Base-by-base conservation (phyloP, 2,329 filamentous ascomycete genomes). In the Fusarium sacchari region DNA sequence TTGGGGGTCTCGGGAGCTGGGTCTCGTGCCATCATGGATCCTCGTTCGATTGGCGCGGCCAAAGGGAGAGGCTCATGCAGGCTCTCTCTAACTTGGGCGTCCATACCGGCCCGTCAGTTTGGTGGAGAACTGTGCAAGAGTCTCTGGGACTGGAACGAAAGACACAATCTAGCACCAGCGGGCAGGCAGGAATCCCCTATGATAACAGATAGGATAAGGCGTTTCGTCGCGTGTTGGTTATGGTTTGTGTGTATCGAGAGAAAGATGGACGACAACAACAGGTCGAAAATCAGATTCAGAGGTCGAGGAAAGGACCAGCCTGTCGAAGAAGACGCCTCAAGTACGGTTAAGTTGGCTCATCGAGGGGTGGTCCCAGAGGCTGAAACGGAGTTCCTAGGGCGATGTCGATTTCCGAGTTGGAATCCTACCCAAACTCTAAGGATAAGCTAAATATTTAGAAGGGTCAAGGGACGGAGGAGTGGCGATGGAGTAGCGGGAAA, bases 1-100 rank as follows among this genome's bases (percentile, higher is more conserved):
- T 80, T 83, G n/a, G 81, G 80, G 49, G 81, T 82, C 75, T 79
- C 80, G 44, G 75, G 72, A 55, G 72, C 73, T 65, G 69, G 60
- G 64, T 81, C 77, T 69, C 75, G 74, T 53, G 65, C 68, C 65
- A 67, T 78, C 73, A 67, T 73, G 68, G 76, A 73, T 65, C 44
- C 59, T 73, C 60, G 68, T 67, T 69, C 72, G 55, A 70, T 49
- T 59, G 74, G 60, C 60, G 67, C 60, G 53, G 75, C 53, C 44
- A 71, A 74, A 75, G 77, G 75, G 73, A 78, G 68, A 68, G 73
- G 66, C 62, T 77, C 79, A 77, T 79, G 76, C 67, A 75, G 69
- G 67, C 61, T 73, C 46, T 67, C 75, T 60, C 65, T 72, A 44
- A 75, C 74, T 68, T 75, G 74, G 61, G 72, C 72, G 62, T 79